phyloP scores from a whole-genome alignment of 176 grass and related monocot genomes.

The Cocos nucifera region DNA sequence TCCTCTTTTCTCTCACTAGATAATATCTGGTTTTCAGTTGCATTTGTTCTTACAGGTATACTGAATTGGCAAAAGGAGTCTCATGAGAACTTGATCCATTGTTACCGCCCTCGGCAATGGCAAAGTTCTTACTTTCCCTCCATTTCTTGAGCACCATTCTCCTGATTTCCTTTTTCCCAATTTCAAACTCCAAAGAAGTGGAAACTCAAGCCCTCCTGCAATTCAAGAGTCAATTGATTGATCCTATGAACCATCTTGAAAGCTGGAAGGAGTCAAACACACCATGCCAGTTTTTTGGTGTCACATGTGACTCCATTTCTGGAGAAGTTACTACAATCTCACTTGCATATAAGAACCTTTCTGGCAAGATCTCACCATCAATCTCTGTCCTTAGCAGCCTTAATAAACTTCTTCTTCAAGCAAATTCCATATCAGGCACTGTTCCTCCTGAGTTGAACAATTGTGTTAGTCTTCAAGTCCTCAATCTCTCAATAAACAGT shows the following conservation, averaged over 20 bases:
- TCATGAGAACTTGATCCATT: conserved; percentile 19
- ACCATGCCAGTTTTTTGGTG: conserved; percentile 45
- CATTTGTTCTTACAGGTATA: conserved; percentile 22
- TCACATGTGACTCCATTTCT: conserved; percentile 32
- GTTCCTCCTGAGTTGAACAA: conserved; percentile 39
- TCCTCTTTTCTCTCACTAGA: not conserved
- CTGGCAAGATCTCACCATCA: conserved; percentile 53
- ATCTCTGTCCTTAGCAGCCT: conserved; percentile 20
- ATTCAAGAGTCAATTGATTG: conserved; percentile 44
- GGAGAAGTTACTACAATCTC: conserved; percentile 36
- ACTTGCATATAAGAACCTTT: conserved; percentile 50
- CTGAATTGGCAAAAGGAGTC: conserved; percentile 5
- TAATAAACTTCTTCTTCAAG: conserved; percentile 41
- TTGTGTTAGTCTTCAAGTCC: conserved; percentile 37
- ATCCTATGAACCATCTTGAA: conserved; percentile 54
- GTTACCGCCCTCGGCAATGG: conserved; percentile 21
- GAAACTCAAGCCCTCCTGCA: conserved; percentile 52
- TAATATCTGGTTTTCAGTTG: not conserved
- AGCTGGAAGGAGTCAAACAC: conserved; percentile 45
- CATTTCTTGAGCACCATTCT: conserved; percentile 11
- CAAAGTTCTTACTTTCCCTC: conserved; percentile 24
- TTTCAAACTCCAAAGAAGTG: conserved; percentile 32
- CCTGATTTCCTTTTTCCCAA: conserved; percentile 25
- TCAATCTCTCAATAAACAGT: conserved; percentile 50
- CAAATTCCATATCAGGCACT: conserved; percentile 35